Conservation (phyloP, 768 basidiomycete genomes). For the Suillus paluster region DNA sequence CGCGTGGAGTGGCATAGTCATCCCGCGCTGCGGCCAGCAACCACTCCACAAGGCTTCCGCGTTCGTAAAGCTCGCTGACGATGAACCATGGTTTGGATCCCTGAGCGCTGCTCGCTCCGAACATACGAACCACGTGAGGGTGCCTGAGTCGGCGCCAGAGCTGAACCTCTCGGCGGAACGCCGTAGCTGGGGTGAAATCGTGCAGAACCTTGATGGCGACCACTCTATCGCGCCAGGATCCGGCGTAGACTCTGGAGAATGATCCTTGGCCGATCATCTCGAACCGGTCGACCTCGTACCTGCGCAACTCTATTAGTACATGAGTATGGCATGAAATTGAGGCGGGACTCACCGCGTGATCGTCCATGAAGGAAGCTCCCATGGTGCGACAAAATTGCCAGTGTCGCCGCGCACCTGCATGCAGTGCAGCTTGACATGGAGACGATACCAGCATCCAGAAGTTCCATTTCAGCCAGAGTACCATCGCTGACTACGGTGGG, state of each 20-base stretch:
- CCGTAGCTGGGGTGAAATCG: conserved; percentile 58
- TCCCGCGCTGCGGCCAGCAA: conserved; percentile 42
- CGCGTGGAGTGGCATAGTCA: conserved; percentile 1
- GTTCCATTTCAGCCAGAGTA: conserved; percentile 52
- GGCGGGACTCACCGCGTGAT: conserved; percentile 59
- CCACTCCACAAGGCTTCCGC: conserved; percentile 66
- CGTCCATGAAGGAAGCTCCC: conserved; percentile 69
- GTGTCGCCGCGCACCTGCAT: conserved; percentile 8
- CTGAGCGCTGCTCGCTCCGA: conserved; percentile 75
- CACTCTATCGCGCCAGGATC: conserved; percentile 64
- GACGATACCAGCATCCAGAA: conserved; percentile 73
- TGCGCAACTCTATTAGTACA: conserved; percentile 25
- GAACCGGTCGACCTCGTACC: conserved; percentile 77
- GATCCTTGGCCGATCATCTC: conserved; percentile 72
- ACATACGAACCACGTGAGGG: conserved; percentile 71
- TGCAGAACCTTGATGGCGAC: conserved; percentile 79
- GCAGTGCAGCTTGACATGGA: conserved; percentile 65
- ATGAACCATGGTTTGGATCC: conserved; percentile 79
- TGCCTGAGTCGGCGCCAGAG: conserved; percentile 77
- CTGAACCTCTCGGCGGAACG: conserved; percentile 72
- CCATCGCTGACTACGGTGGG: neutral
- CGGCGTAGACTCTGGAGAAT: conserved; percentile 79
- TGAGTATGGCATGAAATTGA: neutral
- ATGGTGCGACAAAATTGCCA: conserved; percentile 7
- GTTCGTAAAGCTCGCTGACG: conserved; percentile 72